These are phyloP conservation scores for Naegleria lovaniensis DNA, from an alignment of 208 protist species.

Conservation along the genomic window DNA sequence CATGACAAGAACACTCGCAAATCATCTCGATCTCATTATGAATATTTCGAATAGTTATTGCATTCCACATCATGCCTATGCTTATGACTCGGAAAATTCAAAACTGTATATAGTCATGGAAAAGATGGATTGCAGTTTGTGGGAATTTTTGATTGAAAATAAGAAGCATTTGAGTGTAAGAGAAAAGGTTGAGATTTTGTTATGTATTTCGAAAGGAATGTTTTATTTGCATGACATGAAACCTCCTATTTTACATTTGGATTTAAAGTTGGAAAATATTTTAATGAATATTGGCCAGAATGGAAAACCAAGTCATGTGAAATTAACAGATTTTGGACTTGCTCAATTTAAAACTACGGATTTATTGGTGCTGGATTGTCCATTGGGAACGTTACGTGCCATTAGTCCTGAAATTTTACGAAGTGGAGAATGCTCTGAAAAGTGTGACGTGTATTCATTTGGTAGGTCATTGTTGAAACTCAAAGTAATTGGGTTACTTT, in stretches of 20 bases:
- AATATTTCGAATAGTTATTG: neutral
- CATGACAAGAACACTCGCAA: neutral
- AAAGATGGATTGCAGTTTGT: neutral
- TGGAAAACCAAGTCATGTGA: neutral
- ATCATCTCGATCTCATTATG: neutral
- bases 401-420: neutral
- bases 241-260: neutral
- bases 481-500: no score
- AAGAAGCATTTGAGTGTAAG: neutral
- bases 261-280: slow-evolving; percentile 4
- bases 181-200: neutral
- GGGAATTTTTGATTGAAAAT: neutral
- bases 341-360: neutral
- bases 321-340: neutral
- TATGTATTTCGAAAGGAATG: neutral
- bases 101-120: neutral
- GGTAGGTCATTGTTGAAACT: neutral
- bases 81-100: neutral
- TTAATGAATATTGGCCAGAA: neutral
- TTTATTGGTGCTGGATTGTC: neutral
- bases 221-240: neutral
- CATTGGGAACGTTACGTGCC: neutral
- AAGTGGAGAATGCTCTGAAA: neutral
- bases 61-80: neutral
- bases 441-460: neutral